A percentile compares a stretch with the other conserved stretches of the same genome.
These are phyloP conservation scores for Metroxylon sagu DNA, from an alignment of 176 grass and related monocot species.

Conservation along the genomic window DNA sequence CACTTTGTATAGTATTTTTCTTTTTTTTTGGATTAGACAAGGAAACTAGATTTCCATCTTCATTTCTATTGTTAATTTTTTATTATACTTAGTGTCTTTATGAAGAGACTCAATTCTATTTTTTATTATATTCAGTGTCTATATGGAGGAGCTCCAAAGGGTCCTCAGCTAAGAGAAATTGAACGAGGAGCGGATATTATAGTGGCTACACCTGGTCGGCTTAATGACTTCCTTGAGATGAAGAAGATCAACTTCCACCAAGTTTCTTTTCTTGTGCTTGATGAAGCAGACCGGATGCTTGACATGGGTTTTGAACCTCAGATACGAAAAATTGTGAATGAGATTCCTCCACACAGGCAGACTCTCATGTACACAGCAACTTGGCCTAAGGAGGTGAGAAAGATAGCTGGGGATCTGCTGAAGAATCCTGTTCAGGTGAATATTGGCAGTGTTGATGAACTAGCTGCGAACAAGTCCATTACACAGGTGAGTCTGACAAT, in stretches of 20 bases:
- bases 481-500: conserved; percentile 54
- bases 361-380: conserved; percentile 99
- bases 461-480: conserved; percentile 95
- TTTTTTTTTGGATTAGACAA: no score
- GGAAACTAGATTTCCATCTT: no score
- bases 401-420: conserved; percentile 91
- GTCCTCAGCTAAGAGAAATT: conserved; percentile 84
- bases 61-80: no score
- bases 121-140: conserved; percentile 46
- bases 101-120: no score
- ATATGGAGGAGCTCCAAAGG: conserved; percentile 94
- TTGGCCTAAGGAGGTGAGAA: conserved; percentile 95
- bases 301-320: conserved; percentile 99
- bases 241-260: conserved; percentile 80
- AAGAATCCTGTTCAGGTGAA: conserved; percentile 90
- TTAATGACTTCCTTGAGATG: conserved; percentile 97
- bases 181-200: conserved; percentile 93
- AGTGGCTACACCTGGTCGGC: conserved; percentile 92
- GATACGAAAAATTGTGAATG: conserved; percentile 86
- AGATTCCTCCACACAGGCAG: conserved; percentile 69
- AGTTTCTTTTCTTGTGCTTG: conserved; percentile 87
- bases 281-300: conserved; percentile 97
- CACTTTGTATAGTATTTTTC: no score
- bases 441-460: conserved; percentile 85
- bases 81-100: no score